Evolutionary conservation across 805 yeast species (phyloP).

Genomic region (Ogataea dorogensis): DNA sequence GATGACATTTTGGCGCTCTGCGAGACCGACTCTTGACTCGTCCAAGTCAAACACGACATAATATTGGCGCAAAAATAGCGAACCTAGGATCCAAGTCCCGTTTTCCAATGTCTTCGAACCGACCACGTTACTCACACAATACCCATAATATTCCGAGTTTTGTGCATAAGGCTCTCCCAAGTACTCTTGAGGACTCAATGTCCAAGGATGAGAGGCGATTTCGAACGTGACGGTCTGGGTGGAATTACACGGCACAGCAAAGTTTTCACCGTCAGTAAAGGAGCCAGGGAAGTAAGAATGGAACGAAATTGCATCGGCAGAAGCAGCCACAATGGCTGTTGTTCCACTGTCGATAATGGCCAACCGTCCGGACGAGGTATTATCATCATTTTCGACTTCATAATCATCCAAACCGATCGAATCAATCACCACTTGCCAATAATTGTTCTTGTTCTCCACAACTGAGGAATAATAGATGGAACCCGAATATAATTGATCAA

Average conservation of each 20-base stretch:
- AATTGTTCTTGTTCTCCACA: conserved; percentile 33
- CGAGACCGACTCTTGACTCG: conserved; percentile 51
- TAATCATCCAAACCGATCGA: conserved; percentile 36
- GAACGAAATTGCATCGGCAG: conserved; percentile 50
- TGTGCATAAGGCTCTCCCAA: conserved; percentile 46
- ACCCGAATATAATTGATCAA: conserved; percentile 38
- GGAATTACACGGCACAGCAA: conserved; percentile 57
- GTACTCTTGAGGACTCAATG: conserved; percentile 43
- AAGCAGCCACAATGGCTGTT: conserved; percentile 56
- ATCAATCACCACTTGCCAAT: conserved; percentile 53
- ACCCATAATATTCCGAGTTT: conserved; percentile 39
- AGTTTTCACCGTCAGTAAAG: conserved; percentile 60
- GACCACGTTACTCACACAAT: conserved; percentile 65
- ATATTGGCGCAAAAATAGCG: conserved; percentile 53
- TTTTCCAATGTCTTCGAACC: conserved; percentile 44
- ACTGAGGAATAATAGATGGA: conserved; percentile 41
- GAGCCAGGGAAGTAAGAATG: conserved; percentile 52
- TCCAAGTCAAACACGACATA: conserved; percentile 59
- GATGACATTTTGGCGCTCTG: conserved; percentile 38
- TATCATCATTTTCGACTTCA: conserved; percentile 15
- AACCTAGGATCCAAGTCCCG: conserved; percentile 61
- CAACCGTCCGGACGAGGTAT: conserved; percentile 31
- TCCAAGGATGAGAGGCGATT: conserved; percentile 46
- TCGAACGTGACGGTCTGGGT: conserved; percentile 40
- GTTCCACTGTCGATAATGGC: conserved; percentile 68